Evolutionary conservation across 257 asterid species (phyloP).

Genomic region (Solanum peruvianum): DNA sequence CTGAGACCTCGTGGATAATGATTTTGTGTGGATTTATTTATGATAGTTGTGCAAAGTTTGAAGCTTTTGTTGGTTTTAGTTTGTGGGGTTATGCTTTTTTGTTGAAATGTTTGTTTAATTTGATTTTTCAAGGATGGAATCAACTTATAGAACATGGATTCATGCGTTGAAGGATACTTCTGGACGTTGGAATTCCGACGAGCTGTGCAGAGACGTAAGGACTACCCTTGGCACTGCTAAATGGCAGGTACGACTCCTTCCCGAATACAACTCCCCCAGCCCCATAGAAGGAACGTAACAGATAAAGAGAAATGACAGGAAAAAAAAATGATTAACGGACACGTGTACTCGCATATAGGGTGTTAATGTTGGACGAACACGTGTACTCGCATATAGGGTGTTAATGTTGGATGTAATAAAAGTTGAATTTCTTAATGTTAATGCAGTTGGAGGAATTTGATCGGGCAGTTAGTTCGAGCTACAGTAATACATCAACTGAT

Average conservation of each 20-base stretch:
- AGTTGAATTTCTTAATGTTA: neutral
- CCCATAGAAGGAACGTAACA: neutral
- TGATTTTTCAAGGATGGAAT: constrained; percentile 70
- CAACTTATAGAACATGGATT: constrained; percentile 82
- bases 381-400: neutral
- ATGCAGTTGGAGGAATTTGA: constrained; percentile 90
- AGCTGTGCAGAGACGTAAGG: constrained; percentile 65
- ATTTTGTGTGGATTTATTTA: neutral
- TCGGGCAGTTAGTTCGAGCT: constrained; percentile 68
- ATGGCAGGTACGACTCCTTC: constrained; percentile 58
- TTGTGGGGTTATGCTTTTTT: neutral
- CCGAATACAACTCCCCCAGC: neutral
- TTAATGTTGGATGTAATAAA: neutral
- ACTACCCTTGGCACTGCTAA: constrained; percentile 83
- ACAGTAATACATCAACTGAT: constrained; percentile 29
- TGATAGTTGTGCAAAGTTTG: neutral
- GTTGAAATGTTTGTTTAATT: neutral
- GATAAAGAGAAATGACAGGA: neutral
- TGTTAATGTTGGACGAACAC: neutral
- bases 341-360: neutral
- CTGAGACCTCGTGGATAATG: neutral
- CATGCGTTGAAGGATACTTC: constrained; percentile 57
- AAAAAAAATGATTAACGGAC: neutral
- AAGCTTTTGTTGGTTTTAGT: neutral
- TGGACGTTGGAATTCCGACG: constrained; percentile 56